These are phyloP conservation scores for Neurospora discreta DNA, from an alignment of 495 filamentous ascomycete genomes.

Conservation along the genomic window DNA sequence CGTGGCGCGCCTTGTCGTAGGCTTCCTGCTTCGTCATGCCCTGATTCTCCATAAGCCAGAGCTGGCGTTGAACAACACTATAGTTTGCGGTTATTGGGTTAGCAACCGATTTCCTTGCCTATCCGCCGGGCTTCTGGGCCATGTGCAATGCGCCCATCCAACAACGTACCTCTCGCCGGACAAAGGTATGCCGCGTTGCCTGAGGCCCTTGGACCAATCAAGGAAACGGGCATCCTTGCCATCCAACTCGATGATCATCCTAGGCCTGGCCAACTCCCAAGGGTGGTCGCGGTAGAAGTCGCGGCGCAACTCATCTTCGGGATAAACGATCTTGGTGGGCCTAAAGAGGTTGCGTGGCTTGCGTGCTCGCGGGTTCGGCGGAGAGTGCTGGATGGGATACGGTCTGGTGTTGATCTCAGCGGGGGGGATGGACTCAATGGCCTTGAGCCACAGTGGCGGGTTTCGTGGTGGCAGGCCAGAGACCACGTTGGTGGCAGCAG, in stretches of 20 bases:
- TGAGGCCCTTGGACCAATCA: conserved; percentile 66
- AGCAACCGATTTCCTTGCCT: neutral
- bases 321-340: conserved; percentile 66
- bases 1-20: conserved; percentile 81
- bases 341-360: conserved; percentile 65
- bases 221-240: conserved; percentile 64
- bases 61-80: conserved; percentile 88
- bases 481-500: conserved; percentile 40
- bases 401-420: conserved; percentile 61
- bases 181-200: conserved; percentile 66
- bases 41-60: conserved; percentile 65
- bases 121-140: neutral
- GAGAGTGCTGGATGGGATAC: conserved; percentile 50
- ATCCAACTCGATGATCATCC: conserved; percentile 72
- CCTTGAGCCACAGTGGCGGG: conserved; percentile 67
- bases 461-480: neutral
- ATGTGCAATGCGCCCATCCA: neutral
- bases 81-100: neutral
- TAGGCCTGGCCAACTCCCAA: conserved; percentile 89
- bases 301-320: conserved; percentile 71
- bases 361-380: conserved; percentile 37
- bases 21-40: conserved; percentile 50
- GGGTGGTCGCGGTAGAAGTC: conserved; percentile 89
- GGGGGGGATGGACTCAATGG: conserved; percentile 65
- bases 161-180: conserved; percentile 70